phyloP scores from a whole-genome alignment of 164 flowering plant genomes.

The Taxillus chinensis region DNA sequence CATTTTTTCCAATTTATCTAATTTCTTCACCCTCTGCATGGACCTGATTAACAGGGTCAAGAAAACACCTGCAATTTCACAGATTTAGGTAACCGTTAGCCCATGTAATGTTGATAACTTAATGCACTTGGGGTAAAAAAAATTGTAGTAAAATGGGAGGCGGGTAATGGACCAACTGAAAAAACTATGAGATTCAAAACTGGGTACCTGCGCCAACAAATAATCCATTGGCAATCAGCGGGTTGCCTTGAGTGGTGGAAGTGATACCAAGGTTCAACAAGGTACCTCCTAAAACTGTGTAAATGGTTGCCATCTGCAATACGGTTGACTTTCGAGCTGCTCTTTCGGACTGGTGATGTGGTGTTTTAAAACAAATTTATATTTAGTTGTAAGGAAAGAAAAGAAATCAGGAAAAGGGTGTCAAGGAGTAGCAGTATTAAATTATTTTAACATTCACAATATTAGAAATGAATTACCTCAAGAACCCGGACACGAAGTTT shows the following conservation, averaged over 20 bases:
- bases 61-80: slow-evolving; percentile 54
- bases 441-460: background rate
- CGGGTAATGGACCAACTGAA: background rate
- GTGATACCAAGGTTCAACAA: slow-evolving; percentile 68
- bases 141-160: background rate
- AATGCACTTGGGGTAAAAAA: too few species aligned
- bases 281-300: slow-evolving; percentile 78
- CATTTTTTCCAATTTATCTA: slow-evolving; percentile 83
- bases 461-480: slow-evolving; percentile 41
- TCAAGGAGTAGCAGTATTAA: background rate
- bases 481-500: slow-evolving; percentile 93
- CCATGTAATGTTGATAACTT: background rate
- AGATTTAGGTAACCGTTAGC: background rate
- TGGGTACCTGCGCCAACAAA: slow-evolving; percentile 71
- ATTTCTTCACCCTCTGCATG: slow-evolving; percentile 73
- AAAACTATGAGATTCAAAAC: background rate
- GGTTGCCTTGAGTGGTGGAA: slow-evolving; percentile 54
- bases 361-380: too few species aligned
- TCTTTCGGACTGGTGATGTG: slow-evolving; percentile 62
- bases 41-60: slow-evolving; percentile 49
- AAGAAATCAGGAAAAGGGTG: too few species aligned
- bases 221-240: slow-evolving; percentile 57
- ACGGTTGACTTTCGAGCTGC: slow-evolving; percentile 77
- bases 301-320: slow-evolving; percentile 85
- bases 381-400: too few species aligned